phyloP scores from a whole-genome alignment of 2,329 filamentous ascomycete species.

The Diaporthe eres region DNA sequence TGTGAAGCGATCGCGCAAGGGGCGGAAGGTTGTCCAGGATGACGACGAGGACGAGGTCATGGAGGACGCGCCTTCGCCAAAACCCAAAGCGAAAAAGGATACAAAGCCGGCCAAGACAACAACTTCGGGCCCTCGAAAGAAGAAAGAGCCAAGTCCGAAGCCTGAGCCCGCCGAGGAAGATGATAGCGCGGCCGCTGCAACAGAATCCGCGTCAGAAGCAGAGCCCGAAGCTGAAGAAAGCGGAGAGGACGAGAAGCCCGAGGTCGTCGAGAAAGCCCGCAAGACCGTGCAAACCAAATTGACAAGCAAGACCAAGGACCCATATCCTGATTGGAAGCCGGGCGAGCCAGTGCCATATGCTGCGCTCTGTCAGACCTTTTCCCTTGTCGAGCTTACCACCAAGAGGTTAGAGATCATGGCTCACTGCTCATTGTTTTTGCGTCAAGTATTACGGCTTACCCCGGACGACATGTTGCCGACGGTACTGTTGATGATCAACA shows the following conservation, averaged over 20 bases:
- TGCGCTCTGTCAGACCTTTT: constrained; percentile 94
- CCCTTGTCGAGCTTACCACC: constrained; percentile 92
- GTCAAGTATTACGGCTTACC: constrained; percentile 93
- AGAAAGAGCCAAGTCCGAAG: constrained; percentile 46
- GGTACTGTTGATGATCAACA: constrained; percentile 96
- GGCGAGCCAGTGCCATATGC: constrained; percentile 94
- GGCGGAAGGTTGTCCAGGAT: constrained; percentile 63
- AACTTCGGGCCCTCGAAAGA: constrained; percentile 37
- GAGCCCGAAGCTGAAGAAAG: constrained; percentile 64
- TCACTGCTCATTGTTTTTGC: constrained; percentile 90
- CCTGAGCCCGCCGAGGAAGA: constrained; percentile 61
- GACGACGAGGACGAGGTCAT: constrained; percentile 64
- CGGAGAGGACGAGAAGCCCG: constrained; percentile 75
- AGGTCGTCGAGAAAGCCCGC: constrained; percentile 79
- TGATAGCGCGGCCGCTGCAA: constrained; percentile 57
- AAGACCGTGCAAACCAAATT: constrained; percentile 86
- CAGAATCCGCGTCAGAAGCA: constrained; percentile 65
- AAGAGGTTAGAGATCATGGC: constrained; percentile 91
- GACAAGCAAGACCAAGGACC: constrained; percentile 74
- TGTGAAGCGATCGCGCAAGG: constrained; percentile 68
- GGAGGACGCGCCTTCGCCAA: constrained; percentile 49
- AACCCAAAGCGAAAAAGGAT: constrained; percentile 47
- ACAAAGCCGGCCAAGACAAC: constrained; percentile 47
- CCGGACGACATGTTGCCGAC: constrained; percentile 90
- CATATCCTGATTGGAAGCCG: constrained; percentile 95